phyloP scores from a whole-genome alignment of 2,329 filamentous ascomycete species.

The Pyrenophora tritici-repentis region DNA sequence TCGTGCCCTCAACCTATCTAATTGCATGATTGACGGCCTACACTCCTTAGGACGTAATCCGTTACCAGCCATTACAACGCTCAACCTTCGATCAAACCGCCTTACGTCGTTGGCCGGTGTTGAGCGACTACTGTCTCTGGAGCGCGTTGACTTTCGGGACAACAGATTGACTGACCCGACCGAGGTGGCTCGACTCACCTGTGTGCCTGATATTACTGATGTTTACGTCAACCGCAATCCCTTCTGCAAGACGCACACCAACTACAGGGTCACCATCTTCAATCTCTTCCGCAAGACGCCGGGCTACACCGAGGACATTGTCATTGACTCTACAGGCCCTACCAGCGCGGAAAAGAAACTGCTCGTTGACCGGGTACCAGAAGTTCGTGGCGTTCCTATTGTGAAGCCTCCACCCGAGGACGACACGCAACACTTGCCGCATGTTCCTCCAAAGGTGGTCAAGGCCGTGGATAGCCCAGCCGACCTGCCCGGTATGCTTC shows the following conservation, averaged over 20 bases:
- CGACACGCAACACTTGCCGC: conserved; percentile 60
- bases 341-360: conserved; percentile 84
- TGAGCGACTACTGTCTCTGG: conserved; percentile 84
- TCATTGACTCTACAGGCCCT: conserved; percentile 83
- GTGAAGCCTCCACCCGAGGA: conserved; percentile 71
- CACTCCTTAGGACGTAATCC: conserved; percentile 85
- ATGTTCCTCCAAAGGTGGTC: conserved; percentile 62
- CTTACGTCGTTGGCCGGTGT: conserved; percentile 86
- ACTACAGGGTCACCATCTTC: conserved; percentile 89
- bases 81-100: conserved; percentile 89
- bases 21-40: conserved; percentile 96
- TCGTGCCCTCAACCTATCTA: conserved; percentile 89
- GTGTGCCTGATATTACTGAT: conserved; percentile 88
- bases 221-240: conserved; percentile 93
- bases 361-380: conserved; percentile 78
- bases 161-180: conserved; percentile 89
- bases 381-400: conserved; percentile 76
- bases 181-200: conserved; percentile 85
- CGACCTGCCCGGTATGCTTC: conserved; percentile 23
- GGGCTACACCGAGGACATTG: conserved; percentile 86
- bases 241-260: conserved; percentile 83
- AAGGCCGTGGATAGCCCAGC: conserved; percentile 31
- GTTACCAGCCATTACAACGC: conserved; percentile 87
- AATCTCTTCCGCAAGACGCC: conserved; percentile 91
- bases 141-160: conserved; percentile 88